phyloP scores from a whole-genome alignment of 768 basidiomycete genomes.

The Serendipita sp. region DNA sequence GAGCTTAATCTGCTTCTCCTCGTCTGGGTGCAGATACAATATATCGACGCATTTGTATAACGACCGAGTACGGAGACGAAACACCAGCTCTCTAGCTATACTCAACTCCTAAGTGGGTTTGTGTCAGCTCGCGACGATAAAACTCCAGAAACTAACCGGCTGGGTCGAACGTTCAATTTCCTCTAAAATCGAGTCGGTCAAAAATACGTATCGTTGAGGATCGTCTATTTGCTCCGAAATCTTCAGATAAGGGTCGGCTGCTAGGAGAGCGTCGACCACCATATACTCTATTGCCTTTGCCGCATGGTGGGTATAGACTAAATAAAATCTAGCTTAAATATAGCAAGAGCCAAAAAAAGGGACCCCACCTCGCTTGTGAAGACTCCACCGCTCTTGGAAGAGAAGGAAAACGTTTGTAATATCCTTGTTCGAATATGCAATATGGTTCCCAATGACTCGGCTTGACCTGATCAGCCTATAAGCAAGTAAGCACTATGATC shows the following conservation, averaged over 20 bases:
- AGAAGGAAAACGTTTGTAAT: slow-evolving; percentile 60
- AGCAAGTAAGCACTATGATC: not conserved
- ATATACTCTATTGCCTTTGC: slow-evolving; percentile 70
- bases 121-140: not conserved
- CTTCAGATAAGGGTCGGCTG: slow-evolving; percentile 47
- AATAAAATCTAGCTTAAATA: not conserved
- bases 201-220: slow-evolving; percentile 40
- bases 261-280: slow-evolving; percentile 63
- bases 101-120: slow-evolving; percentile 35
- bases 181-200: slow-evolving; percentile 53
- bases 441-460: slow-evolving; percentile 54
- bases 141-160: slow-evolving; percentile 24
- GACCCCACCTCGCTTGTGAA: slow-evolving; percentile 73
- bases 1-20: slow-evolving; percentile 12
- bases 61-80: slow-evolving; percentile 43
- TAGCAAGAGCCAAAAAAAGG: not conserved
- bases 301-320: slow-evolving; percentile 15
- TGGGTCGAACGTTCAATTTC: slow-evolving; percentile 39
- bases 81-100: slow-evolving; percentile 40
- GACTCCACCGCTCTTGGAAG: slow-evolving; percentile 53
- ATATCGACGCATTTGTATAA: slow-evolving; percentile 57
- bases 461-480: slow-evolving; percentile 55
- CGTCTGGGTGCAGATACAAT: slow-evolving; percentile 29
- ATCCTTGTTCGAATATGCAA: slow-evolving; percentile 73
- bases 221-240: slow-evolving; percentile 41